Percentiles rank a stretch among this genome's conserved stretches.
These are phyloP conservation scores for Leccinum longicurvipes DNA, from an alignment of 768 basidiomycete species.

Conservation along the genomic window DNA sequence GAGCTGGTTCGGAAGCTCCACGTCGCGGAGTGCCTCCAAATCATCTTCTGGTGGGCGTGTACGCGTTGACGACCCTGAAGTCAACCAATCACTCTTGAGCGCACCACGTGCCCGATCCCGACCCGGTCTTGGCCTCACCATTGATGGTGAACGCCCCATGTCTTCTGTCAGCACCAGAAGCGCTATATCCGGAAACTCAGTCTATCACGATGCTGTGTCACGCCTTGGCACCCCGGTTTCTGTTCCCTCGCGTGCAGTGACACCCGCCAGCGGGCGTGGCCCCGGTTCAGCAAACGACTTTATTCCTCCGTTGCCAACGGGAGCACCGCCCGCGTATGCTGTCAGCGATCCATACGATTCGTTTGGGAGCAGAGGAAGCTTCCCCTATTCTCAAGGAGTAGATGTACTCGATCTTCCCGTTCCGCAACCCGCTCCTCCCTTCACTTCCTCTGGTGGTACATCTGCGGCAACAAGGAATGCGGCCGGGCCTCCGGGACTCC, in stretches of 20 bases:
- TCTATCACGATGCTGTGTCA: slow-evolving; percentile 63
- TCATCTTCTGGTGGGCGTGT: slow-evolving; percentile 21
- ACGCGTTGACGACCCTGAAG: slow-evolving; percentile 46
- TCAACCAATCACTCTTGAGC: slow-evolving; percentile 38
- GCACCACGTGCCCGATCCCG: slow-evolving; percentile 22
- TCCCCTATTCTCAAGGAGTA: slow-evolving; percentile 28
- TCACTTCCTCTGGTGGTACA: slow-evolving; percentile 38
- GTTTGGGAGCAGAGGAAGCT: slow-evolving; percentile 21
- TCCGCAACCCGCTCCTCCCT: slow-evolving; percentile 54
- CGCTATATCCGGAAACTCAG: slow-evolving; percentile 48
- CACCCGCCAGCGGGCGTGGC: slow-evolving; percentile 37
- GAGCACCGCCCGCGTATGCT: slow-evolving; percentile 32
- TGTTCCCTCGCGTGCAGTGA: slow-evolving; percentile 44
- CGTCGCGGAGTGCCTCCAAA: slow-evolving; percentile 30
- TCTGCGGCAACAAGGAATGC: slow-evolving; percentile 18
- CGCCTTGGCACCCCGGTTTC: slow-evolving; percentile 40
- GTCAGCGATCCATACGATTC: slow-evolving; percentile 30
- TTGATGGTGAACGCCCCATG: slow-evolving; percentile 48
- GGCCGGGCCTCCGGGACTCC: slow-evolving; percentile 39
- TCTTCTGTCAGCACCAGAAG: slow-evolving; percentile 58
- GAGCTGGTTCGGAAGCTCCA: slow-evolving; percentile 54
- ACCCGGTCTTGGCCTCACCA: slow-evolving; percentile 35
- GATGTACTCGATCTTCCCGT: slow-evolving; percentile 58
- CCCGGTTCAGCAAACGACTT: slow-evolving; percentile 4
- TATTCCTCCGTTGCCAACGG: slow-evolving; percentile 18